A percentile compares a stretch with the other conserved stretches of the same genome.
These are phyloP conservation scores for Cystofilobasidium bisporidii DNA, from an alignment of 768 basidiomycete species.

Conservation along the genomic window DNA sequence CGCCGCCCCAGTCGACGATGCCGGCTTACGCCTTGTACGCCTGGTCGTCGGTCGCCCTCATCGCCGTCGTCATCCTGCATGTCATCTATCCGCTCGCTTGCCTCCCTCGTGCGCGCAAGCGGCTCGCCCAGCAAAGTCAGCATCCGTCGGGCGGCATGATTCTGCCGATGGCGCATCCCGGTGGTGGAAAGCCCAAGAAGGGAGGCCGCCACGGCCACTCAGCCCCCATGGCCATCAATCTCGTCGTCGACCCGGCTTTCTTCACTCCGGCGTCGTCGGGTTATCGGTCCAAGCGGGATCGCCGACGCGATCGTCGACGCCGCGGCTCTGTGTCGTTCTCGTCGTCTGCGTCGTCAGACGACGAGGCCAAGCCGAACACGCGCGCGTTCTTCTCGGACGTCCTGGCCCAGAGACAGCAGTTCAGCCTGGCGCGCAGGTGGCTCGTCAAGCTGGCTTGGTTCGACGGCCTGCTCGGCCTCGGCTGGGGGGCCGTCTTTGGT, in stretches of 20 bases:
- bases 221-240: not conserved
- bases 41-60: not conserved
- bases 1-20: not conserved
- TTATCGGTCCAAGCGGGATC: not conserved
- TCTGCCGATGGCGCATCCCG: not conserved
- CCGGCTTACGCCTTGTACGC: not conserved
- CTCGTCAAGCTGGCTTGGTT: not conserved
- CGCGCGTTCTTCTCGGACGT: not conserved
- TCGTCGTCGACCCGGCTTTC: not conserved
- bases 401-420: not conserved
- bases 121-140: not conserved
- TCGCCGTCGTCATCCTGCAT: not conserved
- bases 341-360: not conserved
- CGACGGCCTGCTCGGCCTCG: not conserved
- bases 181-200: not conserved
- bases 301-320: not conserved
- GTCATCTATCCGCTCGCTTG: not conserved
- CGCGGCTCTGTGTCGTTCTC: not conserved
- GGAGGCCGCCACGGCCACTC: not conserved
- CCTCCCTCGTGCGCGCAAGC: not conserved
- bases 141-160: conserved; percentile 1
- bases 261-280: not conserved
- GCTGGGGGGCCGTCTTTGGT: not conserved
- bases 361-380: not conserved
- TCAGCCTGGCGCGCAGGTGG: not conserved